Conservation (phyloP, 148 eudicot species). For the Spergularia bocconei region DNA sequence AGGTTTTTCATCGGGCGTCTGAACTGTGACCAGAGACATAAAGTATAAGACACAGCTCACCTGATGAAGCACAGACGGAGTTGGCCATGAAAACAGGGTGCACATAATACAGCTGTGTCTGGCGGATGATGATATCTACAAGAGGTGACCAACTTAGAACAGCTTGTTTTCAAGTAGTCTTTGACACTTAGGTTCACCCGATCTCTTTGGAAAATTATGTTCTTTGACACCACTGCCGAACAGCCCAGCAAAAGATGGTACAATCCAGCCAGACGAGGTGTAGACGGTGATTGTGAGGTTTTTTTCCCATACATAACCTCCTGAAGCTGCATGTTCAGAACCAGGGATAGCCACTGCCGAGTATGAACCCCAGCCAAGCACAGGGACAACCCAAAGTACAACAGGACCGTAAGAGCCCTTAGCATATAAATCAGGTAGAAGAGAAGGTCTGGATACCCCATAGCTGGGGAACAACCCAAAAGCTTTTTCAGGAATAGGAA, state of each 20-base stretch:
- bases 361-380: conserved; percentile 77
- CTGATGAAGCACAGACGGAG: conserved; percentile 82
- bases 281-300: conserved; percentile 50
- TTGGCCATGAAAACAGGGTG: conserved; percentile 55
- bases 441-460: conserved; percentile 68
- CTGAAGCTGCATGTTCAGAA: conserved; percentile 54
- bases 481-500: conserved; percentile 55
- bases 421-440: conserved; percentile 67
- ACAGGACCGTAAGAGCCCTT: conserved; percentile 70
- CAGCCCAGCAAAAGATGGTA: conserved; percentile 46
- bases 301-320: conserved; percentile 53
- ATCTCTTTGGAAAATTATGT: conserved; percentile 64
- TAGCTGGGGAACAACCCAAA: conserved; percentile 44
- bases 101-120: conserved; percentile 44
- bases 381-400: conserved; percentile 73
- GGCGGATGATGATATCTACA: conserved; percentile 91
- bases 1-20: not conserved
- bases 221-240: conserved; percentile 40
- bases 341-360: conserved; percentile 57
- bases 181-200: conserved; percentile 73
- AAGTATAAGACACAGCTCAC: conserved; percentile 42
- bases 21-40: not conserved
- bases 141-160: conserved; percentile 68
- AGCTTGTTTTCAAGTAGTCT: conserved; percentile 76
- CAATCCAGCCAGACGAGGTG: conserved; percentile 54